Conservation (phyloP, 768 basidiomycete species). For the Tylopilus felleus region DNA sequence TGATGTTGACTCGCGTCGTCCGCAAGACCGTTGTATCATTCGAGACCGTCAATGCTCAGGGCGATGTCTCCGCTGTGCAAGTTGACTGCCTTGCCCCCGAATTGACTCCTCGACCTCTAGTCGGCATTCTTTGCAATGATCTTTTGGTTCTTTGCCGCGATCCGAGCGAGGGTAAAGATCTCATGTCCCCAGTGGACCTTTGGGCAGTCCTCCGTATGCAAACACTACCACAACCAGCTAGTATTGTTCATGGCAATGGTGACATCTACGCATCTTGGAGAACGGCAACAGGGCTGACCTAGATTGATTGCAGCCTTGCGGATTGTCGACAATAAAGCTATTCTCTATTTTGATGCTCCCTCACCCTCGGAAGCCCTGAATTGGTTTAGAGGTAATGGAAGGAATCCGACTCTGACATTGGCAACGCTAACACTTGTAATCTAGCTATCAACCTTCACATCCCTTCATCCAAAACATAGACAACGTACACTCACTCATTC, state of each 20-base stretch:
- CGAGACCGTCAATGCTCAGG: slow-evolving; percentile 74
- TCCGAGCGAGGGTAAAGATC: slow-evolving; percentile 77
- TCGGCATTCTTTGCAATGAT: slow-evolving; percentile 90
- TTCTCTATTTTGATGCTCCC: slow-evolving; percentile 84
- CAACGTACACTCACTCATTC: slow-evolving; percentile 9
- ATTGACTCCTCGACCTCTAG: slow-evolving; percentile 70
- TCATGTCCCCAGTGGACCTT: slow-evolving; percentile 74
- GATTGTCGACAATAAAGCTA: slow-evolving; percentile 88
- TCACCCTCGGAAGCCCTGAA: slow-evolving; percentile 81
- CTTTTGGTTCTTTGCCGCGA: slow-evolving; percentile 89
- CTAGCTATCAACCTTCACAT: slow-evolving; percentile 88
- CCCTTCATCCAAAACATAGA: slow-evolving; percentile 73
- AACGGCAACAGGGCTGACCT: slow-evolving; percentile 5
- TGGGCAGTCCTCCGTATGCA: slow-evolving; percentile 98
- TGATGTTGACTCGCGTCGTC: slow-evolving; percentile 86
- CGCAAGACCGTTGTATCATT: slow-evolving; percentile 80
- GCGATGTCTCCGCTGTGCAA: slow-evolving; percentile 77
- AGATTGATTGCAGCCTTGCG: slow-evolving; percentile 56
- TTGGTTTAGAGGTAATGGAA: slow-evolving; percentile 76
- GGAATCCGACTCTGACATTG: slow-evolving; percentile 9
- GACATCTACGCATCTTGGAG: slow-evolving; percentile 14
- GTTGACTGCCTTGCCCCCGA: slow-evolving; percentile 90
- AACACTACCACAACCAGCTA: slow-evolving; percentile 85
- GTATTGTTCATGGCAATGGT: slow-evolving; percentile 87
- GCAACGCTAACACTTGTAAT: slow-evolving; percentile 5